These are phyloP conservation scores for Peronospora farinosa DNA, from an alignment of 352 stramenopile species.

Conservation along the genomic window DNA sequence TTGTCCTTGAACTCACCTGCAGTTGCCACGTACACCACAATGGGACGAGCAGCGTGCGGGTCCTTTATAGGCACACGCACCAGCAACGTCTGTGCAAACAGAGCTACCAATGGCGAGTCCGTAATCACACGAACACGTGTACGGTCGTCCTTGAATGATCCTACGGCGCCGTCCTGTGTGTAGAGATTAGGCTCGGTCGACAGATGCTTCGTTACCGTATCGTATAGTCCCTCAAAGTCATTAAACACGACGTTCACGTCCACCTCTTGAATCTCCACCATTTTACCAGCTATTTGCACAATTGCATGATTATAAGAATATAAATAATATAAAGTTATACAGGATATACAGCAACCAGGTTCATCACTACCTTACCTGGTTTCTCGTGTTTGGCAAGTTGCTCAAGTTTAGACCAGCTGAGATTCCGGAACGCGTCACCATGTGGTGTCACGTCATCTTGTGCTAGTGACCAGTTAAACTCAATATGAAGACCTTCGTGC, in stretches of 20 bases:
- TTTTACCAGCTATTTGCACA: slow-evolving; percentile 43
- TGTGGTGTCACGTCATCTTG: slow-evolving; percentile 77
- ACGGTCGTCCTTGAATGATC: slow-evolving; percentile 71
- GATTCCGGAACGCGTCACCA: slow-evolving; percentile 73
- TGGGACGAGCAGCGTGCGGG: slow-evolving; percentile 56
- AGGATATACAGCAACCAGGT: background rate
- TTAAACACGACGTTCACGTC: slow-evolving; percentile 59
- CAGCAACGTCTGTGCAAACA: slow-evolving; percentile 66
- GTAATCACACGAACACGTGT: slow-evolving; percentile 74
- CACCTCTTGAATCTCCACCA: slow-evolving; percentile 48
- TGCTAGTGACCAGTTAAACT: slow-evolving; percentile 84
- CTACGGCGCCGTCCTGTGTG: slow-evolving; percentile 67
- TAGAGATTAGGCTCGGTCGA: slow-evolving; percentile 53
- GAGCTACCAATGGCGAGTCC: slow-evolving; percentile 62
- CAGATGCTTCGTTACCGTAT: slow-evolving; percentile 67
- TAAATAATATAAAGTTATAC: background rate
- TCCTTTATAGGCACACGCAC: slow-evolving; percentile 65
- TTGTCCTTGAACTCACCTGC: slow-evolving; percentile 54
- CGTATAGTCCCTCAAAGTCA: slow-evolving; percentile 62
- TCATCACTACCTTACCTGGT: slow-evolving; percentile 23
- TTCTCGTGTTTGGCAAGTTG: slow-evolving; percentile 64
- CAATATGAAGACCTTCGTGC: slow-evolving; percentile 74
- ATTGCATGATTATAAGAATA: slow-evolving; percentile 2
- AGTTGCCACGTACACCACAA: slow-evolving; percentile 71
- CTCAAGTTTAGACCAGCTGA: slow-evolving; percentile 56